Conservation (phyloP, 805 yeast genomes). For the Saccharomycopsis sp. region DNA sequence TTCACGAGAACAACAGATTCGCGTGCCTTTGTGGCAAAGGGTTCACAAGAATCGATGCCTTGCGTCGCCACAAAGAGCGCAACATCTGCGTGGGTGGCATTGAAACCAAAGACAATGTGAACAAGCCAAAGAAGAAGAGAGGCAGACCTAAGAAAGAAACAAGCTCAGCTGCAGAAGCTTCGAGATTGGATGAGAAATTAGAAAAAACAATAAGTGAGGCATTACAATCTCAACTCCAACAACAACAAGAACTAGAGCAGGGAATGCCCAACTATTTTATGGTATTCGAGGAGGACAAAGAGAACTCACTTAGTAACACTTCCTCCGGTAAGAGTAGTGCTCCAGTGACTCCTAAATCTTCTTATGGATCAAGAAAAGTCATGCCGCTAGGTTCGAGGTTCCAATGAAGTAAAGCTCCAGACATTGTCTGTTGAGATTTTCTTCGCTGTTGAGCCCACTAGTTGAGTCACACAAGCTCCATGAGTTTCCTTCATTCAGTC, state of each 20-base stretch:
- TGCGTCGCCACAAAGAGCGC: slow-evolving; percentile 69
- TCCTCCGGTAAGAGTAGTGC: slow-evolving; percentile 7
- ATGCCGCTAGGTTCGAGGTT: no score
- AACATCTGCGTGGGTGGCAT: slow-evolving; percentile 78
- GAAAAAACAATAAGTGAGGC: slow-evolving; percentile 14
- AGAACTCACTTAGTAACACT: slow-evolving; percentile 7
- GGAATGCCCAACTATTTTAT: neutral
- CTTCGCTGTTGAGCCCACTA: no score
- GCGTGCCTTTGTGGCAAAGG: slow-evolving; percentile 92
- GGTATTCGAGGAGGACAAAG: slow-evolving; percentile 6
- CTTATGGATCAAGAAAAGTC: no score
- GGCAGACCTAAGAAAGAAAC: slow-evolving; percentile 29
- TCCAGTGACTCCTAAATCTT: slow-evolving; percentile 13
- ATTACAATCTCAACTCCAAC: neutral
- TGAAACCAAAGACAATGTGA: slow-evolving; percentile 28
- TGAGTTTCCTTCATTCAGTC: no score
- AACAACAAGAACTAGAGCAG: neutral
- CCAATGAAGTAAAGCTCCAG: no score
- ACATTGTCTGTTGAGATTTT: no score
- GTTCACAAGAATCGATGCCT: slow-evolving; percentile 83
- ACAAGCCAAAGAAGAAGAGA: slow-evolving; percentile 28
- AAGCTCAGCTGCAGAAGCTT: neutral
- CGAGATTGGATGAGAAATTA: slow-evolving; percentile 6
- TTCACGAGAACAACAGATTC: slow-evolving; percentile 55
- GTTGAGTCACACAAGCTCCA: no score